These are phyloP conservation scores for Citrus mangshanensis DNA, from an alignment of 345 rosid species.

Conservation along the genomic window DNA sequence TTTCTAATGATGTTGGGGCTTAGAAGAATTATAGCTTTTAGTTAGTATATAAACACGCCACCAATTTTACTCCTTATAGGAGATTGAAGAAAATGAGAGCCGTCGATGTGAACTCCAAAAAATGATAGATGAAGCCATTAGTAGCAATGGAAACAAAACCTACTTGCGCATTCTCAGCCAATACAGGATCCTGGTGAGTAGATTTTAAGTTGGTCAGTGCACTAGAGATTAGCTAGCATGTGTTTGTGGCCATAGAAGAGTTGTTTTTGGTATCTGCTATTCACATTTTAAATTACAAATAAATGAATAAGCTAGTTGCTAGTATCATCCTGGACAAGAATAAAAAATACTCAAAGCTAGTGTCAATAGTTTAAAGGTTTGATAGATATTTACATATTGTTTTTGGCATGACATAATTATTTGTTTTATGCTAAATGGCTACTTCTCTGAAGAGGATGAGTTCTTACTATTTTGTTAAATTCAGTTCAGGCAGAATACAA, in stretches of 20 bases:
- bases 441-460: neutral
- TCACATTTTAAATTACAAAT: neutral
- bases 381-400: neutral
- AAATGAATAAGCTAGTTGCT: neutral
- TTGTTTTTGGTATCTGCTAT: neutral
- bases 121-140: slow-evolving; percentile 85
- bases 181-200: slow-evolving; percentile 89
- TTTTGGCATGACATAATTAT: neutral
- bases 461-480: neutral
- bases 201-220: neutral
- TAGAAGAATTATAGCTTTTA: neutral
- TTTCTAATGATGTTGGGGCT: slow-evolving; percentile 5
- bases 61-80: slow-evolving; percentile 43
- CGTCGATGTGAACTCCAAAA: slow-evolving; percentile 73
- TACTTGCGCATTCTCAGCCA: slow-evolving; percentile 85
- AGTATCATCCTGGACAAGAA: neutral
- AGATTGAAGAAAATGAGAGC: slow-evolving; percentile 80
- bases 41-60: slow-evolving; percentile 5
- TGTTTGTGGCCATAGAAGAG: neutral
- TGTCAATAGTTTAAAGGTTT: neutral
- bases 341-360: neutral
- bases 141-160: slow-evolving; percentile 73
- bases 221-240: neutral
- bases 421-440: neutral
- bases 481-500: neutral